phyloP scores from a whole-genome alignment of 345 rosid genomes.

The Xanthoceras sorbifolium region DNA sequence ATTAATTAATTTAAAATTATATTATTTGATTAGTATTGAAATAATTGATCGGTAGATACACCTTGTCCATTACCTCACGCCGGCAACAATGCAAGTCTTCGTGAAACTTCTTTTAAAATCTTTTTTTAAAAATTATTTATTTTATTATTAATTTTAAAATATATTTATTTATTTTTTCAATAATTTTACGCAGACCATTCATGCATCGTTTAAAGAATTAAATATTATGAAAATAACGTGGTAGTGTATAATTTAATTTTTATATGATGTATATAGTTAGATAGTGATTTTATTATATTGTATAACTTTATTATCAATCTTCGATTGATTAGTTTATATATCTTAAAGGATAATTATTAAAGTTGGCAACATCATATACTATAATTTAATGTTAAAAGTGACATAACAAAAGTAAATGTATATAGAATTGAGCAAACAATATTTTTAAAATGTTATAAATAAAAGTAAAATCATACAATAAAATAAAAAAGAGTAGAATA shows the following conservation, averaged over 20 bases:
- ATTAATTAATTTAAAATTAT: not conserved
- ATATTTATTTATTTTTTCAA: not conserved
- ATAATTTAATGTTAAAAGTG: not conserved
- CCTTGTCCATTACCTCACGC: constrained; percentile 3
- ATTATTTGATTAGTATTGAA: not conserved
- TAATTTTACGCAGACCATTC: not conserved
- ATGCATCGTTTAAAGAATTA: not conserved
- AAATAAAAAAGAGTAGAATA: too few relatives aligned
- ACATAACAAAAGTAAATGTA: not conserved
- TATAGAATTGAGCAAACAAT: not conserved
- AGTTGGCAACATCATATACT: not conserved
- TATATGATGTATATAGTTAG: not conserved
- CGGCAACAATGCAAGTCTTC: constrained; percentile 10
- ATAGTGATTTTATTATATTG: not conserved
- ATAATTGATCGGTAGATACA: not conserved
- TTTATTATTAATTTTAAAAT: not conserved
- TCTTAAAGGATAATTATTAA: not conserved
- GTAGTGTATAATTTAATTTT: not conserved
- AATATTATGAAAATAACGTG: not conserved
- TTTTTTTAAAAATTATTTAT: not conserved
- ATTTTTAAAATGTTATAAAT: too few relatives aligned
- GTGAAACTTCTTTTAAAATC: not conserved
- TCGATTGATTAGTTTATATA: not conserved
- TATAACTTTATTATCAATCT: not conserved
- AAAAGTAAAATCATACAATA: too few relatives aligned